Evolutionary conservation across 2,329 filamentous ascomycete species (phyloP).

Genomic region (Epichloe sibirici): DNA sequence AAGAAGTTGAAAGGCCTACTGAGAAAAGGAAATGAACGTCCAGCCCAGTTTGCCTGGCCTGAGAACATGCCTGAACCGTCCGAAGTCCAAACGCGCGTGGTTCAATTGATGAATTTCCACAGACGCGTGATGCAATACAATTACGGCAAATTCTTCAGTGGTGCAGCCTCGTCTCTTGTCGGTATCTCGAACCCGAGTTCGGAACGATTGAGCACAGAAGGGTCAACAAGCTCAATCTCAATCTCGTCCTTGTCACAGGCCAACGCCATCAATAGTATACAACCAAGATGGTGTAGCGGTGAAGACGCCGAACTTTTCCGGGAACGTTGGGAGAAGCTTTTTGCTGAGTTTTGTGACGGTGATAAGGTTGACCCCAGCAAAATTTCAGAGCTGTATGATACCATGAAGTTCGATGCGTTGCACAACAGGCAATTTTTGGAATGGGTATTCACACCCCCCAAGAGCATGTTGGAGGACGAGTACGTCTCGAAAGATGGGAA

Average conservation of each 20-base stretch:
- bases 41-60: constrained; percentile 96
- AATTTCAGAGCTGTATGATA: constrained; percentile 96
- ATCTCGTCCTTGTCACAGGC: constrained; percentile 43
- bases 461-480: constrained; percentile 64
- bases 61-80: constrained; percentile 89
- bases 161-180: constrained; percentile 50
- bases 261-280: constrained; percentile 57
- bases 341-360: constrained; percentile 88
- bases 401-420: constrained; percentile 97
- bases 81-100: constrained; percentile 80
- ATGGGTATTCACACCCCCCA: constrained; percentile 89
- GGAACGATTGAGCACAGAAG: constrained; percentile 31
- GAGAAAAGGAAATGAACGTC: constrained; percentile 83
- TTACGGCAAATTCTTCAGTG: constrained; percentile 64
- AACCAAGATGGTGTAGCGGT: constrained; percentile 89
- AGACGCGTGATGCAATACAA: constrained; percentile 91
- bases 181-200: constrained; percentile 39
- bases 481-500: constrained; percentile 33
- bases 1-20: constrained; percentile 94
- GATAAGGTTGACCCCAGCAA: constrained; percentile 99
- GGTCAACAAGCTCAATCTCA: constrained; percentile 30
- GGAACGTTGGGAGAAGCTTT: constrained; percentile 96
- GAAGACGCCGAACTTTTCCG: constrained; percentile 92
- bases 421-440: constrained; percentile 95
- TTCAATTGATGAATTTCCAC: constrained; percentile 96